These are phyloP conservation scores for Cyclotella distinguenda DNA, from an alignment of 108 stramenopile species.

Conservation along the genomic window DNA sequence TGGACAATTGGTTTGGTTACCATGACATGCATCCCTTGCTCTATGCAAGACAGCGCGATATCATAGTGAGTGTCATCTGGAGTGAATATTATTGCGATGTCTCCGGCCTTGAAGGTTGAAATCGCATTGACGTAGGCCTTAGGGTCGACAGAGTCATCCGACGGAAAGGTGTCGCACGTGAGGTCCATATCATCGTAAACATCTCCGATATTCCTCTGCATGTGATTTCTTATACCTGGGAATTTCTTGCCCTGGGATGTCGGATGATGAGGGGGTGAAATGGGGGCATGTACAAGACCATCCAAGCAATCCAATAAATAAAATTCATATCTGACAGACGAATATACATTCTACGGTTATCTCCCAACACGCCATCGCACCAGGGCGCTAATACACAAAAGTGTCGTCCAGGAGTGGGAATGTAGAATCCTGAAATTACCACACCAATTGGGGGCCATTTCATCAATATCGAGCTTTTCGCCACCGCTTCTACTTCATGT, in stretches of 20 bases:
- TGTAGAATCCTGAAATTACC: conserved; percentile 5
- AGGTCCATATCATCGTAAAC: conserved; percentile 91
- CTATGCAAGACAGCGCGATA: conserved; percentile 91
- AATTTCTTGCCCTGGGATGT: conserved; percentile 87
- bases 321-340: background rate
- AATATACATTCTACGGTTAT: conserved; percentile 8
- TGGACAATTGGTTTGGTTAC: conserved; percentile 99
- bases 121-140: conserved; percentile 81
- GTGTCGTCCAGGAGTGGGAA: conserved; percentile 5
- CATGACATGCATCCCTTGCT: conserved; percentile 95
- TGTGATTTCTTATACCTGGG: conserved; percentile 94
- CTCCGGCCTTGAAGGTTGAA: conserved; percentile 75
- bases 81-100: conserved; percentile 96
- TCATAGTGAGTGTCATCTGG: conserved; percentile 99
- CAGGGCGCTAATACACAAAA: background rate
- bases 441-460: conserved; percentile 3
- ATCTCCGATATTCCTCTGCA: conserved; percentile 87
- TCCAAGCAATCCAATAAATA: background rate
- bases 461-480: conserved; percentile 3
- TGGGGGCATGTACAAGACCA: background rate
- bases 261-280: conserved; percentile 2
- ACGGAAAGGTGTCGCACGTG: conserved; percentile 92
- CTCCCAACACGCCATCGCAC: conserved; percentile 9
- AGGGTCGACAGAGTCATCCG: conserved; percentile 81
- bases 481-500: conserved; percentile 8